Evolutionary conservation across 352 stramenopile genomes (phyloP).

Genomic region (Blastocystis hominis): DNA sequence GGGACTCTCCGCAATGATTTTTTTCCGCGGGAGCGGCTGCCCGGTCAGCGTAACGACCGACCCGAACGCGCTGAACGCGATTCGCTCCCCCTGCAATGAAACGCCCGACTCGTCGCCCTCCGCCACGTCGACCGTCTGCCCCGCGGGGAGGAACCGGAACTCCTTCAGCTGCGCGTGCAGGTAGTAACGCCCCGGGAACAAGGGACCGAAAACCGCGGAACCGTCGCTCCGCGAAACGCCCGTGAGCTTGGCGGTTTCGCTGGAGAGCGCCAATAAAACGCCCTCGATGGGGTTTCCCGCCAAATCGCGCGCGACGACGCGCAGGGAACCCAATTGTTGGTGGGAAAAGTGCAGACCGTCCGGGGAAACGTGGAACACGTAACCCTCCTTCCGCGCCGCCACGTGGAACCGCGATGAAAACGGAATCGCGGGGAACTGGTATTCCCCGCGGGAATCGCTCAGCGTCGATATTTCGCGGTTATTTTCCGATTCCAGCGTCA

Average conservation of each 20-base stretch:
- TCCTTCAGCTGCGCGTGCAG: conserved; percentile 40
- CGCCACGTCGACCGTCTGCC: neutral
- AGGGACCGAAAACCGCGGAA: neutral
- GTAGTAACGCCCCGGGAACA: conserved; percentile 28
- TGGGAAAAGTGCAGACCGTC: conserved; percentile 41
- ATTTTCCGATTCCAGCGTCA: neutral
- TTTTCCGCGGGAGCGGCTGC: neutral
- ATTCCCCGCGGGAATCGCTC: neutral
- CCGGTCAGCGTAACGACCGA: conserved; percentile 4
- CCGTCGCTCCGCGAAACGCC: neutral
- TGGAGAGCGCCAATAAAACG: neutral
- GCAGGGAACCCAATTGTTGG: neutral
- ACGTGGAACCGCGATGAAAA: neutral
- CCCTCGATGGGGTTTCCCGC: neutral
- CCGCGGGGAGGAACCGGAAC: neutral
- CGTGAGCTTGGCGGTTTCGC: neutral
- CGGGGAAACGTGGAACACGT: conserved; percentile 6
- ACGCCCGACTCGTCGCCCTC: neutral
- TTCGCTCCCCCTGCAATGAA: neutral
- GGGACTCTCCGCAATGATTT: neutral
- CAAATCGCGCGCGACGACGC: neutral
- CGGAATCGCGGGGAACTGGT: neutral
- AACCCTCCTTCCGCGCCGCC: neutral
- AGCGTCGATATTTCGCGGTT: neutral
- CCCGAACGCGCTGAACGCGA: conserved; percentile 34